A percentile compares a stretch with the other conserved stretches of the same genome.
These are phyloP conservation scores for Hortiboletus flavorubellus DNA, from an alignment of 768 basidiomycete species.

Conservation along the genomic window DNA sequence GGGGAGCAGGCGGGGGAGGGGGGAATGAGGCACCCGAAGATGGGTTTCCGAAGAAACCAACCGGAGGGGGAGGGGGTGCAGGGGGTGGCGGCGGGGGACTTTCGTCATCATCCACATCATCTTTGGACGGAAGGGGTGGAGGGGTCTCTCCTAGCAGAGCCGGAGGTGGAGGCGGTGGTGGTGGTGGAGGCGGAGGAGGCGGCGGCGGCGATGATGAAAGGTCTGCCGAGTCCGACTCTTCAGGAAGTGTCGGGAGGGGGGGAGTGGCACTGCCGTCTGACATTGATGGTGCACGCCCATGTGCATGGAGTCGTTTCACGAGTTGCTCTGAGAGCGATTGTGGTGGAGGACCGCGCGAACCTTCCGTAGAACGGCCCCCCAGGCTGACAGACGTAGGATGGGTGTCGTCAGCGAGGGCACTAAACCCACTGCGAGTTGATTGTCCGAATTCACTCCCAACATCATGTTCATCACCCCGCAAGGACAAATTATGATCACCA, in stretches of 20 bases:
- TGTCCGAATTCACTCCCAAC: constrained; percentile 56
- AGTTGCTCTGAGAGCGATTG: constrained; percentile 63
- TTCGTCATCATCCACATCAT: constrained; percentile 10
- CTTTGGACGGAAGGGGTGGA: constrained; percentile 19
- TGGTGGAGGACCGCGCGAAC: constrained; percentile 33
- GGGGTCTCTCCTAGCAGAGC: constrained; percentile 2
- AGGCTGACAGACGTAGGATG: constrained; percentile 55
- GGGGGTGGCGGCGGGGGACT: constrained; percentile 33
- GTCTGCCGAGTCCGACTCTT: constrained; percentile 32
- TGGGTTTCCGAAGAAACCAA: constrained; percentile 30
- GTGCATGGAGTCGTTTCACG: constrained; percentile 51
- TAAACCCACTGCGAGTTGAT: constrained; percentile 36
- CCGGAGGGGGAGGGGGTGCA: constrained; percentile 36
- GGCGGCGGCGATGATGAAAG: constrained; percentile 28
- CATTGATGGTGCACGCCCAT: constrained; percentile 42
- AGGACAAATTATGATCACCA: constrained; percentile 42
- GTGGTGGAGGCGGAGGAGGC: constrained; percentile 24
- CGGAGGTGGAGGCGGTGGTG: constrained; percentile 17
- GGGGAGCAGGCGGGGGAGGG: constrained; percentile 37
- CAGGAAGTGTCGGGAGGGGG: constrained; percentile 37
- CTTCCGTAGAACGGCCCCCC: constrained; percentile 37
- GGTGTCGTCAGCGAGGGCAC: constrained; percentile 48
- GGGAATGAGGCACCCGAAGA: constrained; percentile 23
- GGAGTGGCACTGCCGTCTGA: constrained; percentile 36
- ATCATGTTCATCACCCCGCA: constrained; percentile 47